Conservation (phyloP, 352 stramenopile genomes). For the Blastocystis sp. region DNA sequence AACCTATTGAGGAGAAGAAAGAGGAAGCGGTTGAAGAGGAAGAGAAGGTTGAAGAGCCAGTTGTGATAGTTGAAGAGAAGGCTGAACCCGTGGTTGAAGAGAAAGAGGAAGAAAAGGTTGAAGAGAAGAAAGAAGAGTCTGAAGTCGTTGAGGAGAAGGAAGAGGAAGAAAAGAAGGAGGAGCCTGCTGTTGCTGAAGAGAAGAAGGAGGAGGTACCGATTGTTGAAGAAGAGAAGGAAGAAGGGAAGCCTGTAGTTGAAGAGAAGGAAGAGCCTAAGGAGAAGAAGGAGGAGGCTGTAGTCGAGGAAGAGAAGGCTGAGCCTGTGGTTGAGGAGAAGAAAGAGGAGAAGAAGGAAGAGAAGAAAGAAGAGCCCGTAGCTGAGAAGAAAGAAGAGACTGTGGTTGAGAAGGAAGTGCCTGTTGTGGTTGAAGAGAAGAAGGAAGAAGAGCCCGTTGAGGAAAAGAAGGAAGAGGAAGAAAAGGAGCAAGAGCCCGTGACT, state of each 20-base stretch:
- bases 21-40: slow-evolving; percentile 21
- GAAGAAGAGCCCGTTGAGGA: background rate
- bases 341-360: background rate
- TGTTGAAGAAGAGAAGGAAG: background rate
- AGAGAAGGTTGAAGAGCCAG: slow-evolving; percentile 1
- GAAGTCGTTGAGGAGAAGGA: no score
- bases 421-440: background rate
- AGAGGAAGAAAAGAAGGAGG: background rate
- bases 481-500: background rate
- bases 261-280: background rate
- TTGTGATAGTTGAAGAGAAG: no score
- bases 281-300: background rate
- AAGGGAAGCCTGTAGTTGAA: slow-evolving; percentile 11
- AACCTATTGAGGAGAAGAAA: slow-evolving; percentile 6
- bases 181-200: slow-evolving; percentile 62
- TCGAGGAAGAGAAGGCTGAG: background rate
- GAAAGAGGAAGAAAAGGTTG: background rate
- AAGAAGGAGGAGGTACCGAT: background rate
- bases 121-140: slow-evolving; percentile 35
- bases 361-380: background rate
- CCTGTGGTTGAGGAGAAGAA: background rate
- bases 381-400: background rate
- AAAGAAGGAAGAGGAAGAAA: background rate
- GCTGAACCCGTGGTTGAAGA: background rate
- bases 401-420: no score